Conservation (phyloP, 208 protist species). For the Baffinella frigidus region DNA sequence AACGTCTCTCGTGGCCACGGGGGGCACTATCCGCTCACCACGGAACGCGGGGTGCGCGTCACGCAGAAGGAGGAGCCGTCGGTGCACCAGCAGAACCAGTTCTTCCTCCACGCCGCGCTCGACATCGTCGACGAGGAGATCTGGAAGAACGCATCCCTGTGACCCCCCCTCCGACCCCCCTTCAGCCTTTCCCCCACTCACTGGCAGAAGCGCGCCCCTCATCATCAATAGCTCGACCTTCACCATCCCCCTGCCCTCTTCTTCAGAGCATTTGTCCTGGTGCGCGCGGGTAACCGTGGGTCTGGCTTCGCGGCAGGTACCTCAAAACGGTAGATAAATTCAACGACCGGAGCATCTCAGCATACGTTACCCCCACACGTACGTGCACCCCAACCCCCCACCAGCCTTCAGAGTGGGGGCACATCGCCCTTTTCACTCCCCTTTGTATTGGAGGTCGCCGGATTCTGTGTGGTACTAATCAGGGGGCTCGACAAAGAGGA, state of each 20-base stretch:
- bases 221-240: background rate
- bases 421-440: too few species aligned
- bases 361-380: slow-evolving; percentile 25
- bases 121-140: slow-evolving; percentile 53
- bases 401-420: too few species aligned
- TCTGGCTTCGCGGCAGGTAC: background rate
- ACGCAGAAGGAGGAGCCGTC: slow-evolving; percentile 38
- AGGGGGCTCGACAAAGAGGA: too few species aligned
- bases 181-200: background rate
- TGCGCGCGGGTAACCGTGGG: background rate
- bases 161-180: background rate
- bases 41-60: background rate
- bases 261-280: background rate
- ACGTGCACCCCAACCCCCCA: too few species aligned
- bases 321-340: slow-evolving; percentile 47
- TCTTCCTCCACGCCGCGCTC: slow-evolving; percentile 55
- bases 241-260: background rate
- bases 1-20: background rate
- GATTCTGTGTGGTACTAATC: too few species aligned
- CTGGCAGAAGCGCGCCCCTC: background rate
- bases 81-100: slow-evolving; percentile 51
- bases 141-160: slow-evolving; percentile 35
- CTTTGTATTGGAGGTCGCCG: too few species aligned
- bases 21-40: background rate
- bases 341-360: slow-evolving; percentile 51